Base-by-base conservation (phyloP, 345 rosid genomes). In the Boechera stricta region DNA sequence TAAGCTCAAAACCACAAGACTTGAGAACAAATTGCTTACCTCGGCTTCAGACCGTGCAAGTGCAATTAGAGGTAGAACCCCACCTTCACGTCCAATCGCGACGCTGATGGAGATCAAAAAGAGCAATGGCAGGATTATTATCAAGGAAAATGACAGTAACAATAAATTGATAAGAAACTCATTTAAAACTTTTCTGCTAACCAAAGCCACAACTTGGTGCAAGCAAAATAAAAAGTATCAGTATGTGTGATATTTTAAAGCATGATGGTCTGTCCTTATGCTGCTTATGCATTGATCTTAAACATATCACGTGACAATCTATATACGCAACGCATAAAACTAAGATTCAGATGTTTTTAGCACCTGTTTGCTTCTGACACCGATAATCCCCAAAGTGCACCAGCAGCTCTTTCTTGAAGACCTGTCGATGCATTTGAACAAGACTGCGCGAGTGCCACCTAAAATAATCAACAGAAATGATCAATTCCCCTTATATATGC, bases 361-460 rank as follows among this genome's bases (percentile, higher is more conserved):
- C 18, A 93, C 98, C 93, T 89, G 77, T 91, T 93, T 74, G 92
- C 89, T 86, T 93, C 97, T 32, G 96, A 93, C 42, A 93, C 97
- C 0, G 98, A 93, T 78, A 93, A 83, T 75, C 98, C 98, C 98
- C 96, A 91, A 15, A 93, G 92, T 74, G 97, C 98, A 72, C 98
- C 98, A 32, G 98, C 98, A n/a, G 94, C 98, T 83, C 96, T 86
- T 84, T 89, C 98, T 84, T 93, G 98, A 83, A 93, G 98, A 84
- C 98, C 97, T 44, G 89, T 86, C 31, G 97, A 89, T 64, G 94
- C 91, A 84, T 87, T 88, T 67, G 91, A 83, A 75, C 96, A 91
- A 39, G 96, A 87, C 73, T 90, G 91, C 47, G 97, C 98, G 48
- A 93, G 93, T 33, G 88, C 81, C 83, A 93, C 96, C 97, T 93